phyloP scores from a whole-genome alignment of 495 filamentous ascomycete genomes.

The Trichoderma reesei region DNA sequence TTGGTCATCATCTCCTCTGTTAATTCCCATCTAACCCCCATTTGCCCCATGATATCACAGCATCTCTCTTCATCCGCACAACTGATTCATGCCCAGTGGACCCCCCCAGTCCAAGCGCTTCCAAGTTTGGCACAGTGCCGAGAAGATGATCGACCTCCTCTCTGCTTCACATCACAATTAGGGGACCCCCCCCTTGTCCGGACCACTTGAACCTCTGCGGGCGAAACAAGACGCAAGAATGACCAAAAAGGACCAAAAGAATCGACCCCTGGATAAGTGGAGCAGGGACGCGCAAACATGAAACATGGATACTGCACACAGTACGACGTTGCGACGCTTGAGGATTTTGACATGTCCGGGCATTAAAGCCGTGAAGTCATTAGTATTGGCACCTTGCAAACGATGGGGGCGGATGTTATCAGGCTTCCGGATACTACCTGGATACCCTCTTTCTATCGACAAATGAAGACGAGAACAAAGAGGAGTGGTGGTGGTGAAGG shows the following conservation, averaged over 20 bases:
- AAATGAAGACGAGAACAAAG: too few species aligned
- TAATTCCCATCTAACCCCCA: not conserved
- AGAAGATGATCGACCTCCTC: not conserved
- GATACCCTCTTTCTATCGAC: too few species aligned
- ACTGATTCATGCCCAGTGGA: not conserved
- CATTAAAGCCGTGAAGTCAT: too few species aligned
- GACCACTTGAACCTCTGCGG: not conserved
- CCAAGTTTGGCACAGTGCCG: not conserved
- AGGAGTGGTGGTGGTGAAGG: too few species aligned
- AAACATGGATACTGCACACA: not conserved
- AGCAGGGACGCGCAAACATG: not conserved
- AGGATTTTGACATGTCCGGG: too few species aligned
- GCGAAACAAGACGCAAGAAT: not conserved
- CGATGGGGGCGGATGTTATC: too few species aligned
- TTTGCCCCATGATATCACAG: not conserved
- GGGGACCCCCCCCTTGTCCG: not conserved
- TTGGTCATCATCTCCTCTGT: too few species aligned
- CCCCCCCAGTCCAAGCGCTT: not conserved
- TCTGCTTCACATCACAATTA: not conserved
- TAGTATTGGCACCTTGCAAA: too few species aligned
- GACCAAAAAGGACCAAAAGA: not conserved
- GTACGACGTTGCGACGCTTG: not conserved
- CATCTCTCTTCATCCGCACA: not conserved
- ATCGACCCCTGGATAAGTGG: conserved; percentile 4
- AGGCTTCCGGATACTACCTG: too few species aligned